These are phyloP conservation scores for Solanum chiquidenum DNA, from an alignment of 257 asterid genomes.

Conservation along the genomic window DNA sequence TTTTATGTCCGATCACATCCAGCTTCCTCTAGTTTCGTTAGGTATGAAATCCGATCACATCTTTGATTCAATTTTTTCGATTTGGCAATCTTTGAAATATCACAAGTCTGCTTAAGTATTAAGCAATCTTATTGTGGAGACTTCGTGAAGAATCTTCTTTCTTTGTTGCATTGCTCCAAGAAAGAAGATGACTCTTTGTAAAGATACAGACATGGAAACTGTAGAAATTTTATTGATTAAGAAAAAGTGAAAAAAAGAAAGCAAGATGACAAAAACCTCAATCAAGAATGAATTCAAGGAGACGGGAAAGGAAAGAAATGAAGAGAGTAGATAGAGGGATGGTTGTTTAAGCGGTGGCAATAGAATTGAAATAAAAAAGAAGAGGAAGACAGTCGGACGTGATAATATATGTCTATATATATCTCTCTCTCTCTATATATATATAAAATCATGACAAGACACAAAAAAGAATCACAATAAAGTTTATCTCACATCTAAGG, in stretches of 20 bases:
- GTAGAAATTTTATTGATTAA: not conserved
- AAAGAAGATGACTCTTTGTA: not conserved
- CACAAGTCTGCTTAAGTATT: not conserved
- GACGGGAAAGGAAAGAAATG: not conserved
- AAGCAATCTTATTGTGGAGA: not conserved
- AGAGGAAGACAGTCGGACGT: not conserved
- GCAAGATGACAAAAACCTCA: not conserved
- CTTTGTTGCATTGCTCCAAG: not conserved
- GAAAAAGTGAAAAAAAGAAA: not conserved
- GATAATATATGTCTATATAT: not conserved
- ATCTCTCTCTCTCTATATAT: too few relatives aligned
- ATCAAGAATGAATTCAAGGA: not conserved
- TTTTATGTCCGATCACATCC: not conserved
- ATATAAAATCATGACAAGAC: not conserved
- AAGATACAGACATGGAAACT: not conserved
- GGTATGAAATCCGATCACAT: not conserved
- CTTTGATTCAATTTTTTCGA: not conserved
- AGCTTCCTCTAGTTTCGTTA: not conserved
- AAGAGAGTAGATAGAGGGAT: not conserved
- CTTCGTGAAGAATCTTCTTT: not conserved
- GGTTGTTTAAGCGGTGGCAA: not conserved
- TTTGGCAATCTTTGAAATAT: not conserved
- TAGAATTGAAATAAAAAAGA: not conserved
- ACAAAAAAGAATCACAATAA: not conserved
- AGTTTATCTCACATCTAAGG: too few relatives aligned